These are phyloP conservation scores for Pyrenophora graminea DNA, from an alignment of 2,329 filamentous ascomycete species.

Conservation along the genomic window DNA sequence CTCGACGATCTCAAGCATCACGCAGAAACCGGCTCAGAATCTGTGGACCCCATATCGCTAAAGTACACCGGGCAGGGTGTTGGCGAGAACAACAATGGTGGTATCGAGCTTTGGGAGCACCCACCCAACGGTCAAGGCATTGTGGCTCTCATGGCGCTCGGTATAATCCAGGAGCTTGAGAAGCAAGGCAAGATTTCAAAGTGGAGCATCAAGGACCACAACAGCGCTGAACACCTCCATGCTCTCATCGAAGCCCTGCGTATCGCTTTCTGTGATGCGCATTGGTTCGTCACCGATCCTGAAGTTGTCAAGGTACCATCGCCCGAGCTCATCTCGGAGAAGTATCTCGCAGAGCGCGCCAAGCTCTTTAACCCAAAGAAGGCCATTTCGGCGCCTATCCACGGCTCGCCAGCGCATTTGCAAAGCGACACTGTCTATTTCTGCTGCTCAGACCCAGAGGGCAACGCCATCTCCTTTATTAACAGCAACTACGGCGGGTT, in stretches of 20 bases:
- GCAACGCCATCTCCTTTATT: conserved; percentile 95
- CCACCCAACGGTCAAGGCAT: conserved; percentile 96
- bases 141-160: conserved; percentile 90
- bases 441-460: conserved; percentile 75
- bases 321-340: conserved; percentile 68
- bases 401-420: conserved; percentile 77
- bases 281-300: conserved; percentile 89
- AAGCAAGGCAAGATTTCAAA: conserved; percentile 72
- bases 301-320: conserved; percentile 71
- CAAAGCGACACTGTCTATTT: conserved; percentile 96
- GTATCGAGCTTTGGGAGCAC: conserved; percentile 91
- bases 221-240: conserved; percentile 75
- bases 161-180: conserved; percentile 87
- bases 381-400: conserved; percentile 59
- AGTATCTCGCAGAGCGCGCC: conserved; percentile 73
- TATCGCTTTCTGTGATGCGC: conserved; percentile 86
- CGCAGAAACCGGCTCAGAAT: conserved; percentile 71
- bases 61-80: conserved; percentile 72
- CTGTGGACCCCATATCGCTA: conserved; percentile 83
- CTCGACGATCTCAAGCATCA: conserved; percentile 82
- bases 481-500: conserved; percentile 93
- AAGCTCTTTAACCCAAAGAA: conserved; percentile 63
- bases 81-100: conserved; percentile 54
- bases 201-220: conserved; percentile 75
- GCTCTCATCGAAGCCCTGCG: conserved; percentile 85